These are phyloP conservation scores for Apiospora sp. DNA, from an alignment of 2,329 filamentous ascomycete species.

Conservation along the genomic window DNA sequence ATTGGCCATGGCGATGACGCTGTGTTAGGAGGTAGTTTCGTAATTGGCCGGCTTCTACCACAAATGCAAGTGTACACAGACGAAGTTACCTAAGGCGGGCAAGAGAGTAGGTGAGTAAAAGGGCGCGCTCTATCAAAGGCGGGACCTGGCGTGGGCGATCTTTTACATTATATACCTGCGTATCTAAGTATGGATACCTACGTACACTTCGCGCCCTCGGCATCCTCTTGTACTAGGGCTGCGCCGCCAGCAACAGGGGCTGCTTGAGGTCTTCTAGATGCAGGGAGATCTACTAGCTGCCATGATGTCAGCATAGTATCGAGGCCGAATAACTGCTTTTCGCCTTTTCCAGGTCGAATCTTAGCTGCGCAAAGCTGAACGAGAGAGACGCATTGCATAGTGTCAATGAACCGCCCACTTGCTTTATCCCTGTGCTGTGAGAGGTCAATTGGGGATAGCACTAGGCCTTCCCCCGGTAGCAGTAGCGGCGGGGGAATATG, in stretches of 20 bases:
- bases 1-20: conserved; percentile 10
- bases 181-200: neutral
- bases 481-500: conserved; percentile 9
- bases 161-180: neutral
- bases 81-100: neutral
- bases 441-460: conserved; percentile 34
- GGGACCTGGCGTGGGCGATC: conserved; percentile 1
- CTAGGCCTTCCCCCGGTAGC: neutral
- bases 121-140: neutral
- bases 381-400: conserved; percentile 8
- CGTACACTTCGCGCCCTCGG: neutral
- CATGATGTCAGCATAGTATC: neutral
- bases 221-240: neutral
- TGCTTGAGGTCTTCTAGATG: conserved; percentile 28
- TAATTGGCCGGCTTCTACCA: neutral
- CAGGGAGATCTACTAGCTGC: conserved; percentile 26
- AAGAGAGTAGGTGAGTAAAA: neutral
- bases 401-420: conserved; percentile 33
- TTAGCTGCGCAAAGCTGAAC: conserved; percentile 11
- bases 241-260: neutral
- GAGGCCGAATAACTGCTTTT: neutral
- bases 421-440: conserved; percentile 35
- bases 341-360: neutral
- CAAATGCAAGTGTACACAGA: neutral
- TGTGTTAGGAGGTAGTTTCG: no score